Percentiles rank a stretch among this genome's conserved stretches.
Evolutionary conservation across 805 yeast species (phyloP).

Genomic region (Starmera quercuum): DNA sequence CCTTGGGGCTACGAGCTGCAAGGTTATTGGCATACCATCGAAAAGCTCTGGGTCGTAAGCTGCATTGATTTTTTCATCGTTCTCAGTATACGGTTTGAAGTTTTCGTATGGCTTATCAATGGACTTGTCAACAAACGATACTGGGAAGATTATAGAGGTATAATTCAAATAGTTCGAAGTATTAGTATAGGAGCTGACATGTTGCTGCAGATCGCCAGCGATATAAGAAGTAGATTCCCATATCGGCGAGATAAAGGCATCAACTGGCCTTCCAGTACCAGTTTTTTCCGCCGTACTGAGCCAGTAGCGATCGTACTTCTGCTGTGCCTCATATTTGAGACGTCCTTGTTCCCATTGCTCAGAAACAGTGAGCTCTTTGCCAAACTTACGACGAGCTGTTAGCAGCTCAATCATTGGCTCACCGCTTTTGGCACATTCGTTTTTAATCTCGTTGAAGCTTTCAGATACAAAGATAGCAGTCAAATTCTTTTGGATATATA

Average conservation of each 20-base stretch:
- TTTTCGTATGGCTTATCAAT: conserved; percentile 21
- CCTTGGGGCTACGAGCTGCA: conserved; percentile 48
- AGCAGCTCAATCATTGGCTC: conserved; percentile 28
- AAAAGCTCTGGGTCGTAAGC: conserved; percentile 39
- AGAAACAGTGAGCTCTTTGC: conserved; percentile 7
- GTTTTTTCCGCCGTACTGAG: conserved; percentile 21
- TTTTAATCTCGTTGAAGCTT: conserved; percentile 25
- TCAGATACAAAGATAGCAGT: conserved; percentile 26
- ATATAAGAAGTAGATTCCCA: conserved; percentile 34
- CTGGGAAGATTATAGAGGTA: conserved; percentile 35
- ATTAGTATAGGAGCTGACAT: conserved; percentile 35
- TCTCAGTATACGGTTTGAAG: conserved; percentile 21
- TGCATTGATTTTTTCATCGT: conserved; percentile 24
- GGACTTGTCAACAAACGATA: conserved; percentile 28
- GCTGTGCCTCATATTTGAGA: conserved; percentile 27
- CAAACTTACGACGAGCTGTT: conserved; percentile 9
- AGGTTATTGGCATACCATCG: conserved; percentile 45
- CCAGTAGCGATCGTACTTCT: conserved; percentile 31
- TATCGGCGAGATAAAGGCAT: conserved; percentile 42
- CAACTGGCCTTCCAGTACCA: conserved; percentile 31
- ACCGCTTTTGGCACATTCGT: conserved; percentile 20
- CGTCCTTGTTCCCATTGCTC: conserved; percentile 35
- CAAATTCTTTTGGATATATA: conserved; percentile 18
- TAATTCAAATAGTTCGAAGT: conserved; percentile 34
- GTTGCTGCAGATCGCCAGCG: conserved; percentile 29